phyloP scores from a whole-genome alignment of 768 basidiomycete genomes.

The Wakefieldia striispora region DNA sequence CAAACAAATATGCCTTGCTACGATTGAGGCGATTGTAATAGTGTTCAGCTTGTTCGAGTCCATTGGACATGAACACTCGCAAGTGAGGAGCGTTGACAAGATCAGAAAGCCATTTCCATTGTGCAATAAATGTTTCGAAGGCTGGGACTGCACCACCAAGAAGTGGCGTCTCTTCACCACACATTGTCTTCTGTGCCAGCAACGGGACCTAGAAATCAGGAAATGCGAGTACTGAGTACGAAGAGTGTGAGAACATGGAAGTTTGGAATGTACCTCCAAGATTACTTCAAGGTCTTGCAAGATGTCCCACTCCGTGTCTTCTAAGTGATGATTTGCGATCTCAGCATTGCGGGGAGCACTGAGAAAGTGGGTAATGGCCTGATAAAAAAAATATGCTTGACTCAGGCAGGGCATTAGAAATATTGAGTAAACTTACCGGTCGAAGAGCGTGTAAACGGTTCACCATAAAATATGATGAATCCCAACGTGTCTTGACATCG shows the following conservation, averaged over 20 bases:
- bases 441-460: neutral
- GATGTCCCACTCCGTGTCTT: neutral
- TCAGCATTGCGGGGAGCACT: neutral
- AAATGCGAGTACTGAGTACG: too few species aligned
- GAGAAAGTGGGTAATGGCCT: conserved; percentile 1
- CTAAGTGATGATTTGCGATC: neutral
- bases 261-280: conserved; percentile 5
- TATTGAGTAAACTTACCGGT: neutral
- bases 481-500: conserved; percentile 39
- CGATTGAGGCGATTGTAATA: neutral
- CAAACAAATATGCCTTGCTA: neutral
- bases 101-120: neutral
- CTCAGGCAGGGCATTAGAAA: too few species aligned
- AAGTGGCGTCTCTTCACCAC: neutral
- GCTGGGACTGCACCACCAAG: neutral
- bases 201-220: neutral
- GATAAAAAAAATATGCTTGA: neutral
- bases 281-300: conserved; percentile 10
- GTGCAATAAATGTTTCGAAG: neutral
- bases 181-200: conserved; percentile 1
- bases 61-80: neutral
- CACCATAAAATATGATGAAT: conserved; percentile 40
- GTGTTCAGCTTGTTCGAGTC: neutral
- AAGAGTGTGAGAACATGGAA: too few species aligned
- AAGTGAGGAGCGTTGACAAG: neutral